phyloP scores from a whole-genome alignment of 495 filamentous ascomycete species.

The Aspergillus sparsus region DNA sequence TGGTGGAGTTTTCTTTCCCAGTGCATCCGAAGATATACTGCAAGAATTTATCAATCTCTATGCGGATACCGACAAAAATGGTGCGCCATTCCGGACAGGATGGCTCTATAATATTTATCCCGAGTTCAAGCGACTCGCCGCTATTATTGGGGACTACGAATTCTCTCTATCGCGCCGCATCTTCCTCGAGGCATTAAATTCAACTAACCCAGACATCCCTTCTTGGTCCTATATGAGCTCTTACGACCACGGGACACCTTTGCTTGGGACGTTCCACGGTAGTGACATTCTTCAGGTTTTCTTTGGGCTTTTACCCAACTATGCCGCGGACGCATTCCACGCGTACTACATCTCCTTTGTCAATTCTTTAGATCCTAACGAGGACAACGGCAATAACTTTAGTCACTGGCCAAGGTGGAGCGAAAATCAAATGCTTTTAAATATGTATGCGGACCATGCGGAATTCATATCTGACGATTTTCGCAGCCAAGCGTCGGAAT shows the following conservation, averaged over 20 bases:
- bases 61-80: conserved; percentile 40
- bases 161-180: conserved; percentile 59
- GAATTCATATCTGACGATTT: conserved; percentile 54
- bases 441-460: conserved; percentile 46
- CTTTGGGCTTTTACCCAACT: conserved; percentile 55
- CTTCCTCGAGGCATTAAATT: conserved; percentile 42
- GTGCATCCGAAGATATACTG: conserved; percentile 37
- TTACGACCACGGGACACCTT: conserved; percentile 63
- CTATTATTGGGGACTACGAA: conserved; percentile 62
- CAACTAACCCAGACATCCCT: conserved; percentile 49
- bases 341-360: conserved; percentile 61
- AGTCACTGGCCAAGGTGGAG: conserved; percentile 58
- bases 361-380: conserved; percentile 59
- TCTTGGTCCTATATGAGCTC: conserved; percentile 64
- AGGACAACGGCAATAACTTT: conserved; percentile 23
- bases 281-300: conserved; percentile 61
- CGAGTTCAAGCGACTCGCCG: conserved; percentile 65
- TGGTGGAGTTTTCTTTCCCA: conserved; percentile 48
- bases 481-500: neutral
- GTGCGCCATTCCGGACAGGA: conserved; percentile 60
- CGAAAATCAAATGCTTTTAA: conserved; percentile 47
- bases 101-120: conserved; percentile 59
- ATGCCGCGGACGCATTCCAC: conserved; percentile 52
- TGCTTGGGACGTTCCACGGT: conserved; percentile 68
- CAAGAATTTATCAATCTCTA: conserved; percentile 51